Base-by-base conservation (phyloP, 768 basidiomycete species). In the Leucocoprinus leucothites region DNA sequence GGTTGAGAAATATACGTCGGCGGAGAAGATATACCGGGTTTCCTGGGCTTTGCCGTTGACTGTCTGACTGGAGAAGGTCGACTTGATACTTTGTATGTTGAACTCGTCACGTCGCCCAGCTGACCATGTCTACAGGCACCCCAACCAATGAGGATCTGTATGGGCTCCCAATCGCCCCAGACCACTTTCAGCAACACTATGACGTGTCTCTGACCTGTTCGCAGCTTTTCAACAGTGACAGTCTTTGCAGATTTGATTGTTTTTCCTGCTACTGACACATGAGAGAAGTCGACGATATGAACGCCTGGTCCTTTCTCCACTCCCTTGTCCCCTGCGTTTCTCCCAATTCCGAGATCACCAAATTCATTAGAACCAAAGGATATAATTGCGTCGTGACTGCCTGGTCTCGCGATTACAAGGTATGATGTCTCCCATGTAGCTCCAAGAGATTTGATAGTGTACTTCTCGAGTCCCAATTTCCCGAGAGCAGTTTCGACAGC, bases 401-500 rank as follows among this genome's bases (percentile, higher is more conserved):
- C 73, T 14, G 65, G 60, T 48, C 61, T 64, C 9, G 80, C 76
- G 13, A 92, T 70, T 2, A 85, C 85, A 43, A 91, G 69, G 62
- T 87, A 92, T 49, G 84, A 85, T 6, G 92, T 91, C 68, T 96
- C 89, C 94, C 94, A 97, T 42, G 84, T 77, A 0, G 86, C 82
- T 13, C 82, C 82, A 14, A 93, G 72, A 22, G 72, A 61, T 26
- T 74, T 77, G 41, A 75, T 70, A 16, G 67, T 60, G 67, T 84
- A 85, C 3, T 69, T 74, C 0, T 49, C 54, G 14, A 79, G 63
- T 9, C 71, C 71, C 25, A 70, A 53, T 47, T 63, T 61, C 3
- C 71, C 63, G 1, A 79, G 62, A 16, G 69, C 55, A 47, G 63
- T 61, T 7, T 71, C 63, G 1, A 79, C 61, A 14, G 69, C 61